phyloP scores from a whole-genome alignment of 192 early-diverging fungal species.

The Umbelopsis vinacea region DNA sequence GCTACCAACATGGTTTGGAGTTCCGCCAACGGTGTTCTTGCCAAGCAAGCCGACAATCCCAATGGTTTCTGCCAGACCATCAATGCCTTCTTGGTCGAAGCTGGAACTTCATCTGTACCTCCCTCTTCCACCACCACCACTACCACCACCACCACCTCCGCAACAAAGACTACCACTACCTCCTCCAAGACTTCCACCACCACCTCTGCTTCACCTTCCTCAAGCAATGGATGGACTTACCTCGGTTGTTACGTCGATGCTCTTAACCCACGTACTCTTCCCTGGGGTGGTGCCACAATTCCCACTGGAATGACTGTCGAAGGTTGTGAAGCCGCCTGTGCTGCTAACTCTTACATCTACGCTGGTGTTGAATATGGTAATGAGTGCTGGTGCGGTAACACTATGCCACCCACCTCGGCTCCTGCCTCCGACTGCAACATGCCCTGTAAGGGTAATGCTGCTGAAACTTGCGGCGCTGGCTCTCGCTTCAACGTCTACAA shows the following conservation, averaged over 20 bases:
- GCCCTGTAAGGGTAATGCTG: slow-evolving; percentile 17
- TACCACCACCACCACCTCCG: not conserved
- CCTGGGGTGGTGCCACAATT: not conserved
- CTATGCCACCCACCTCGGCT: slow-evolving; percentile 11
- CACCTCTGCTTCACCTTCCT: not conserved
- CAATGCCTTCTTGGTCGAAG: slow-evolving; percentile 29
- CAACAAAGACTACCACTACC: not conserved
- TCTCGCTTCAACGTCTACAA: slow-evolving; percentile 10
- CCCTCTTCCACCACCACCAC: not conserved
- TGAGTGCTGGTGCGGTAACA: slow-evolving; percentile 21
- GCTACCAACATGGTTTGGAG: slow-evolving; percentile 24
- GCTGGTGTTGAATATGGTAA: slow-evolving; percentile 12
- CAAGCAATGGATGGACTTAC: slow-evolving; percentile 12
- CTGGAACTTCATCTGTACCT: not conserved
- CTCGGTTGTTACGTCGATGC: slow-evolving; percentile 21
- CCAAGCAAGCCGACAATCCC: slow-evolving; percentile 24
- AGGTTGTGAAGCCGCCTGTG: slow-evolving; percentile 2
- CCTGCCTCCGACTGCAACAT: slow-evolving; percentile 9
- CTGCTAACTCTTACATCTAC: not conserved
- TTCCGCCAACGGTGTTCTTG: slow-evolving; percentile 5
- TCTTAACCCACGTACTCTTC: slow-evolving; percentile 16
- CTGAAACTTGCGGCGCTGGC: slow-evolving; percentile 7
- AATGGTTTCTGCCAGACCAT: slow-evolving; percentile 31
- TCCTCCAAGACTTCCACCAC: too few relatives aligned
- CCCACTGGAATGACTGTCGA: slow-evolving; percentile 11